phyloP scores from a whole-genome alignment of 192 early-diverging fungal species.

The Coemansia reversa region DNA sequence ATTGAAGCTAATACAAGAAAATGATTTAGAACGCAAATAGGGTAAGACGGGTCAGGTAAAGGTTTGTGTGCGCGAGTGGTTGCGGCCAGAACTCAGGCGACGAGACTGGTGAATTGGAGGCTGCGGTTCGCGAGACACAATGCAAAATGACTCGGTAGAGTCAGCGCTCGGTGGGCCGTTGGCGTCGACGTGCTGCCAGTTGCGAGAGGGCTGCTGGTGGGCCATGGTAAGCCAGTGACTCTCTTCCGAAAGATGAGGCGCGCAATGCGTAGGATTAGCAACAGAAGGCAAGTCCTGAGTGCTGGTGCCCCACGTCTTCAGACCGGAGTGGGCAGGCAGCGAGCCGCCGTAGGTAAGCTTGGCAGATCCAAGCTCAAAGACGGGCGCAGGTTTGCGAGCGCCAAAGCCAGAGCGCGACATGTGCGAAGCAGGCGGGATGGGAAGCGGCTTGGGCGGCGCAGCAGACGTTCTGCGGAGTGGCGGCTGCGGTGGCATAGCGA shows the following conservation, averaged over 20 bases:
- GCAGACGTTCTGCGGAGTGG: conserved; percentile 4
- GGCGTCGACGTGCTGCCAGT: conserved; percentile 21
- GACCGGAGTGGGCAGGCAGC: background rate
- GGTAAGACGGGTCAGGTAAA: conserved; percentile 5
- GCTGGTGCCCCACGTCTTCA: conserved; percentile 27
- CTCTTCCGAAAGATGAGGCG: background rate
- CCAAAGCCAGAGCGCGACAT: conserved; percentile 6
- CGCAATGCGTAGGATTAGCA: background rate
- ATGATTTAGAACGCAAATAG: background rate
- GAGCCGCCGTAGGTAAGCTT: conserved; percentile 30
- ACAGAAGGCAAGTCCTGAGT: conserved; percentile 20
- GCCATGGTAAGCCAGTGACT: conserved; percentile 1
- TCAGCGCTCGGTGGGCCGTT: conserved; percentile 27
- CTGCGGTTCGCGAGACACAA: conserved; percentile 28
- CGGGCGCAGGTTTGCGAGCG: conserved; percentile 35
- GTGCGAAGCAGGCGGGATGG: conserved; percentile 22
- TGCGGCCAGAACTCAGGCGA: conserved; percentile 15
- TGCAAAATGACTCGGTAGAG: conserved; percentile 47
- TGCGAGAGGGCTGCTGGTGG: conserved; percentile 14
- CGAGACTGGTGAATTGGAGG: conserved; percentile 6
- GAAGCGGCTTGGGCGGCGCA: conserved; percentile 30
- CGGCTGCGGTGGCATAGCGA: background rate
- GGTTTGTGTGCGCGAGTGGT: conserved; percentile 4
- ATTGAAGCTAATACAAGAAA: background rate
- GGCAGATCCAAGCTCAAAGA: conserved; percentile 49